phyloP scores from a whole-genome alignment of 1,284 basidiomycete species.

The Rhizopogon hawkerae region DNA sequence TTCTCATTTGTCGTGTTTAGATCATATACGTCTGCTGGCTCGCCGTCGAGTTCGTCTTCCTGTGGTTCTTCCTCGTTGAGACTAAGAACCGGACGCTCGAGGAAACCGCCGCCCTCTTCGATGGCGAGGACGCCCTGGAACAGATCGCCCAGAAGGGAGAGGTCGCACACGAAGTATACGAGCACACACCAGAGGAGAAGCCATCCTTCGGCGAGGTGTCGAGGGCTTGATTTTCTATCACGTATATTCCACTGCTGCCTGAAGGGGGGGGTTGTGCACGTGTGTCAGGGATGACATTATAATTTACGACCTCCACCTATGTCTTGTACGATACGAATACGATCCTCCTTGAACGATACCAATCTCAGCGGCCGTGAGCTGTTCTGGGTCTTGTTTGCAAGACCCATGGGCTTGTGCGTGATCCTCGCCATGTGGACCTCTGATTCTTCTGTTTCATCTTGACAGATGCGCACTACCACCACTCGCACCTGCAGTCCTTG shows the following conservation, averaged over 20 bases:
- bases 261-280: background rate
- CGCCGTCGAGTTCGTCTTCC: conserved; percentile 51
- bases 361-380: too few relatives aligned
- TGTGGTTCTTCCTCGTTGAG: conserved; percentile 62
- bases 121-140: conserved; percentile 47
- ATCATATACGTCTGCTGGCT: conserved; percentile 65
- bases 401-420: too few relatives aligned
- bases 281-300: background rate
- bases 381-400: too few relatives aligned
- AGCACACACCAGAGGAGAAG: conserved; percentile 29
- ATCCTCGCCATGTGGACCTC: too few relatives aligned
- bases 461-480: background rate
- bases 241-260: too few relatives aligned
- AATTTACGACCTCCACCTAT: background rate
- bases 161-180: conserved; percentile 18
- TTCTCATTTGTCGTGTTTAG: conserved; percentile 20
- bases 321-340: background rate
- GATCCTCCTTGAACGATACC: too few relatives aligned
- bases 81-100: conserved; percentile 66
- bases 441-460: too few relatives aligned
- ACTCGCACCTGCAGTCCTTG: background rate
- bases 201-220: conserved; percentile 4
- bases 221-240: background rate
- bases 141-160: conserved; percentile 28
- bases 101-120: conserved; percentile 69